Base-by-base conservation (phyloP, 2,329 filamentous ascomycete genomes). In the Didymella lethalis region DNA sequence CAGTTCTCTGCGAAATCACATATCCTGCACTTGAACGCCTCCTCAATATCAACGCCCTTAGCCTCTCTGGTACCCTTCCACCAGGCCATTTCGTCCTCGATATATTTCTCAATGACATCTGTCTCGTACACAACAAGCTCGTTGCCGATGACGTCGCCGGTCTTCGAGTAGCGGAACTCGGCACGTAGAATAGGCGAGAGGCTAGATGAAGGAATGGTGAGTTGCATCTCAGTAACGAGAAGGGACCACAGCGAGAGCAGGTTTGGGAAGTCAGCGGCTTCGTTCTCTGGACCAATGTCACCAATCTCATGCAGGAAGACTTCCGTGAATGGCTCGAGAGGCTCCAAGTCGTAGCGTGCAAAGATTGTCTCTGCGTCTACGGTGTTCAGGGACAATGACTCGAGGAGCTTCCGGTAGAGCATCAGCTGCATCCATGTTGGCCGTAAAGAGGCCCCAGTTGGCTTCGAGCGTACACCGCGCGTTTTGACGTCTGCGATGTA, bases 401-500 rank as follows among this genome's bases (percentile, higher is more conserved):
- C 86, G n/a, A 99, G 82, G 52, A 98, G 87, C 26, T 88, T 88
- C 65, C 94, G 93, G 73, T 98, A 99, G 0, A 98, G 81, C 77
- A 96, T 93, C 0, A 98, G 82, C 73, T 99, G 95, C 60, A 97
- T 89, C 67, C 89, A 87, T 0, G 93, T 91, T 0, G 92, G 91
- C 11, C 90, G 86, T 44, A 92, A 83, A 0, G 88, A 85, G 0
- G 86, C 80, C 23, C 87, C 86, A 1, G 85, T 82, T 1, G 93
- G 91, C 2, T 91, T 72, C 2, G 83, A 84, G n/a, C 79, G 81
- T 4, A 84, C 86, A 0, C 83, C 84, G 18, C 93, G 86, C 0
- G 94, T 98, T 77, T 99, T 99, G 64, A 97, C 87, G 68, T 99
- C 95, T 0, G 88, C 88, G 48, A 99, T 80, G 75, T 96, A 97